Percentiles rank a stretch among this genome's conserved stretches.
Conservation (phyloP, 768 basidiomycete genomes). For the Dendrothele bispora region DNA sequence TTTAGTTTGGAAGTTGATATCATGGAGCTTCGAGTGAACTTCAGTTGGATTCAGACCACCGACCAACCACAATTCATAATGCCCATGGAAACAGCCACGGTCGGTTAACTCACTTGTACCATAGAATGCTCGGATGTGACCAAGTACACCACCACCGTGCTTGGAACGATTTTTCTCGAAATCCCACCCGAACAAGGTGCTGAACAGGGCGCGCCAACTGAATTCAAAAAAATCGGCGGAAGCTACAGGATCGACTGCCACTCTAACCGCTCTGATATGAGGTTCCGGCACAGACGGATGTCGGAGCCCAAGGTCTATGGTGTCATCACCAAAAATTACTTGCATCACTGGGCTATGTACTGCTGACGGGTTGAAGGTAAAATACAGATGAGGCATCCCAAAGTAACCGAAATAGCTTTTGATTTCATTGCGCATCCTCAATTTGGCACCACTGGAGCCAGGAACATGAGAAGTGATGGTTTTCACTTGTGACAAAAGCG, state of each 20-base stretch:
- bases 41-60: constrained; percentile 30
- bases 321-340: constrained; percentile 13
- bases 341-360: constrained; percentile 12
- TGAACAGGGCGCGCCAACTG: constrained; percentile 12
- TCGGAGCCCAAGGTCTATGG: constrained; percentile 14
- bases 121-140: constrained; percentile 27
- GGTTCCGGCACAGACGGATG: constrained; percentile 5
- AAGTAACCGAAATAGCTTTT: constrained; percentile 4
- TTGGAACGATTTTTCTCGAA: too few species aligned
- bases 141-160: constrained; percentile 35
- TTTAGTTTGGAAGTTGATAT: constrained; percentile 16
- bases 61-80: constrained; percentile 29
- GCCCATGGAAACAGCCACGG: constrained; percentile 27
- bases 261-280: constrained; percentile 5
- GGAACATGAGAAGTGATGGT: constrained; percentile 13
- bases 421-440: constrained; percentile 15
- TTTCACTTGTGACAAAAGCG: constrained; percentile 15
- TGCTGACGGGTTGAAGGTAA: constrained; percentile 20
- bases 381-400: constrained; percentile 13
- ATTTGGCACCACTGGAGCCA: constrained; percentile 10
- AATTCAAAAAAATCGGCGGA: constrained; percentile 34
- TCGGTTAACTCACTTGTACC: constrained; percentile 26
- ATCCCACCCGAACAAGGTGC: background rate
- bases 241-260: constrained; percentile 26
- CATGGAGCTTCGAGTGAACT: constrained; percentile 21